These are phyloP conservation scores for Ustilago shanxiensis DNA, from an alignment of 1,284 basidiomycete genomes.

Conservation along the genomic window DNA sequence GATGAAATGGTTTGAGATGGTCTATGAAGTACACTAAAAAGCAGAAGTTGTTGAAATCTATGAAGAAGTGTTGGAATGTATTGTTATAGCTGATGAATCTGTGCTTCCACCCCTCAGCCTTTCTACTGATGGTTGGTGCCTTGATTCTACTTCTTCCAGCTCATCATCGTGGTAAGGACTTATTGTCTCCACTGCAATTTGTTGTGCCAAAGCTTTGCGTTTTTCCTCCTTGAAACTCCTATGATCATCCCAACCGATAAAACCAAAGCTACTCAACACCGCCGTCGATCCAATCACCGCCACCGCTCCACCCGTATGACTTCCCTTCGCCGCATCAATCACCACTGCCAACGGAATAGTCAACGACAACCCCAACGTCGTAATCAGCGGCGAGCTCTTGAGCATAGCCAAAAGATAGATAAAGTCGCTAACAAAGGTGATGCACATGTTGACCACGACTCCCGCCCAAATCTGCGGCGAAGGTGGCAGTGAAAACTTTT, in stretches of 20 bases:
- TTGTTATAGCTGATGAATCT: constrained; percentile 9
- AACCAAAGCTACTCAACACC: constrained; percentile 59
- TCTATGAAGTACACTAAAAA: too few species aligned
- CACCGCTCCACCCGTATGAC: constrained; percentile 54
- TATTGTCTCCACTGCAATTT: background rate
- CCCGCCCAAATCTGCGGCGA: constrained; percentile 76
- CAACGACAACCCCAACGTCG: constrained; percentile 92
- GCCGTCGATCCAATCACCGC: constrained; percentile 54
- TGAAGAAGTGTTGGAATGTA: constrained; percentile 2
- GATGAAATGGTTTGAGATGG: too few species aligned
- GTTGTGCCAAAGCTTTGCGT: constrained; percentile 3
- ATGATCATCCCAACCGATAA: constrained; percentile 50
- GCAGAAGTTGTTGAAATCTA: constrained; percentile 1
- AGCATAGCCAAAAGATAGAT: constrained; percentile 80
- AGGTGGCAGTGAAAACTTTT: constrained; percentile 81
- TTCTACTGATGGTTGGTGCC: background rate
- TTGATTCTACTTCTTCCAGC: background rate
- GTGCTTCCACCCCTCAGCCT: background rate
- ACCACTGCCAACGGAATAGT: constrained; percentile 90
- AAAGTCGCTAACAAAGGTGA: constrained; percentile 69
- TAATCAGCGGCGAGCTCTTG: constrained; percentile 88
- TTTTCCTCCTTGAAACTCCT: constrained; percentile 26
- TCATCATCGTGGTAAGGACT: constrained; percentile 2
- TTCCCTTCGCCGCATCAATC: constrained; percentile 80
- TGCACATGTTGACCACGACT: constrained; percentile 83